Conservation (phyloP, 192 early-diverging fungal species). For the Gaertneriomyces semiglobifer region DNA sequence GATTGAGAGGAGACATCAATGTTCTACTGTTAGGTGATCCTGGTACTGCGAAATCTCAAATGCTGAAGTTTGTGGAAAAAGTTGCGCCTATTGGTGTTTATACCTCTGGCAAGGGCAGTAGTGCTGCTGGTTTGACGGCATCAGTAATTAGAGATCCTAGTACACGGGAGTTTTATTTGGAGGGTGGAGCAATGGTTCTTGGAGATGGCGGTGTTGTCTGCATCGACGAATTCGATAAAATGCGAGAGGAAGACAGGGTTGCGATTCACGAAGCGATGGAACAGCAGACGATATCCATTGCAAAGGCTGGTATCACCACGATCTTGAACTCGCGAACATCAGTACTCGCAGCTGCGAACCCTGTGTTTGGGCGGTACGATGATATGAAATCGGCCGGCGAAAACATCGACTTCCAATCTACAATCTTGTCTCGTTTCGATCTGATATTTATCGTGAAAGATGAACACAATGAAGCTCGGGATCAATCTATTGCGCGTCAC, state of each 20-base stretch:
- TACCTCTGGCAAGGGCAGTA: slow-evolving; percentile 98
- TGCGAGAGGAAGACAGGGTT: slow-evolving; percentile 98
- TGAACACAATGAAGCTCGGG: slow-evolving; percentile 90
- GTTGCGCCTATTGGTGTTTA: slow-evolving; percentile 97
- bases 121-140: slow-evolving; percentile 97
- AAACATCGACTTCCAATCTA: slow-evolving; percentile 99
- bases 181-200: slow-evolving; percentile 99
- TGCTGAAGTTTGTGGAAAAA: slow-evolving; percentile 98
- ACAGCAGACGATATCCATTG: slow-evolving; percentile 99
- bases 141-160: slow-evolving; percentile 91
- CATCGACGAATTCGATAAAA: slow-evolving; percentile 99
- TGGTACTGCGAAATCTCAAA: slow-evolving; percentile 96
- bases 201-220: slow-evolving; percentile 99
- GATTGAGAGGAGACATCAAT: slow-evolving; percentile 96
- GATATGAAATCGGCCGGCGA: slow-evolving; percentile 97
- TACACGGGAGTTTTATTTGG: slow-evolving; percentile 92
- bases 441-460: slow-evolving; percentile 99
- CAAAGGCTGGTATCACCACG: slow-evolving; percentile 99
- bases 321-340: slow-evolving; percentile 96
- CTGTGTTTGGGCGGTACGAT: slow-evolving; percentile 97
- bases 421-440: slow-evolving; percentile 98
- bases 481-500: slow-evolving; percentile 92
- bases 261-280: slow-evolving; percentile 99
- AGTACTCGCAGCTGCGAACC: slow-evolving; percentile 96
- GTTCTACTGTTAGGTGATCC: slow-evolving; percentile 96